These are phyloP conservation scores for Drechslerella dactyloides DNA, from an alignment of 2,329 filamentous ascomycete genomes.

Conservation along the genomic window DNA sequence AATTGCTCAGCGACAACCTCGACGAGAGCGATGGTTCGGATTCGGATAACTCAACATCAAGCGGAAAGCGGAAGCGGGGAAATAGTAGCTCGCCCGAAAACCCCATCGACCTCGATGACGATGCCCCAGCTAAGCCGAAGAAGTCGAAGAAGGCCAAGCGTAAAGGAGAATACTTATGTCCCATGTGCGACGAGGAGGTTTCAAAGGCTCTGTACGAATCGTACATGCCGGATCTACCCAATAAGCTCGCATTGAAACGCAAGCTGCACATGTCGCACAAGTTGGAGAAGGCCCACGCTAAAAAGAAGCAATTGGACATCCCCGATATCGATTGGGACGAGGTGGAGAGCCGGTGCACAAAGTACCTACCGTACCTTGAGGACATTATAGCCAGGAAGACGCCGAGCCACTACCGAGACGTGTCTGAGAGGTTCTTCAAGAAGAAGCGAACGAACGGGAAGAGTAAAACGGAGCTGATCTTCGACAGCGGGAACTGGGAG, in stretches of 20 bases:
- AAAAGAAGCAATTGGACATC: constrained; percentile 29
- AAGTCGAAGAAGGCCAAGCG: constrained; percentile 26
- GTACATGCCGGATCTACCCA: constrained; percentile 37
- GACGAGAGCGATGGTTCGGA: constrained; percentile 18
- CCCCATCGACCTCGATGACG: constrained; percentile 7
- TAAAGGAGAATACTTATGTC: constrained; percentile 21
- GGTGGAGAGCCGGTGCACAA: constrained; percentile 21
- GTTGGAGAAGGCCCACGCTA: constrained; percentile 27
- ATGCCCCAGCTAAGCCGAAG: constrained; percentile 17
- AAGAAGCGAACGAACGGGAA: constrained; percentile 20
- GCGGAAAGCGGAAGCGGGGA: constrained; percentile 34
- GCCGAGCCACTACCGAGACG: constrained; percentile 30
- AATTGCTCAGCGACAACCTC: constrained; percentile 18
- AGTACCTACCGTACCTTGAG: constrained; percentile 30
- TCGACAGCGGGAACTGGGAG: constrained; percentile 37
- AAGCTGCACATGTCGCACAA: constrained; percentile 47
- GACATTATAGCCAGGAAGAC: constrained; percentile 36
- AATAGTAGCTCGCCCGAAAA: constrained; percentile 16
- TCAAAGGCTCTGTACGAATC: constrained; percentile 42
- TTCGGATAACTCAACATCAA: constrained; percentile 35
- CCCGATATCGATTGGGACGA: constrained; percentile 49
- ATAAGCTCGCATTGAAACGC: constrained; percentile 28
- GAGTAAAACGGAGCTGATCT: constrained; percentile 23
- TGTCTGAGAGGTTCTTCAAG: constrained; percentile 34
- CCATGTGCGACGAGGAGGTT: constrained; percentile 40